Base-by-base conservation (phyloP, 2,329 filamentous ascomycete species). In the Hypoxylon sp. region DNA sequence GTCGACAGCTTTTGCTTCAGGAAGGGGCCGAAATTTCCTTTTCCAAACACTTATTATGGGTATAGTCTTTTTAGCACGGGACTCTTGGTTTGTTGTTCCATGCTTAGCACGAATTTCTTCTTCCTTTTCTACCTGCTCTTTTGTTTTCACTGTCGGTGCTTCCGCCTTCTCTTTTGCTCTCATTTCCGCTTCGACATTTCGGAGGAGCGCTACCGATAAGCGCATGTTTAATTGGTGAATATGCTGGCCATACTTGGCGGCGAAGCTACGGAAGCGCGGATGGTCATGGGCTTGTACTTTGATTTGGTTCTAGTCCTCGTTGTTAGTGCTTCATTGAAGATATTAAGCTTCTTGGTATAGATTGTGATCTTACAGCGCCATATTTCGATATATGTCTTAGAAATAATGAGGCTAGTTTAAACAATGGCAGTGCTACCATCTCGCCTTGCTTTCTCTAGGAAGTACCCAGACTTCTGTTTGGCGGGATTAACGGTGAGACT, bases 221-320 rank as follows among this genome's bases (percentile, higher is more conserved):
- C 87, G 85, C 89, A 91, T 91, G 74, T 91, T 91, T 59, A 91
- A 79, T 79, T 91, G 89, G 75, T 91, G 89, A 73, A 91, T 89
- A 8, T 81, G 79, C 75, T 91, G 89, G 66, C 89, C 89, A 76
- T 90, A 90, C 65, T 81, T 83, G 49, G 88, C 89, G 48, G 89
- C 89, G 69, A 90, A 86, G 5, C 78, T 79, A 63, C 89, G 88
- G 77, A 91, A 91, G 49, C 84, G 81, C 1, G 85, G 84, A 73
- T 91, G 89, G 48, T 91, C 89, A 74, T 91, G 89, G 53, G 89
- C 89, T 78, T 89, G 89, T 33, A 82, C 80, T 77, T 91, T 91
- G 75, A 91, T 91, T 71, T 82, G 88, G 77, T 91, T 91, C 89
- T 91, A 50, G 20, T 42, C 33, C 35, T 40, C 48, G 53, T 53